Evolutionary conservation across 495 filamentous ascomycete genomes (phyloP).

Genomic region (Margaritispora aquatica): DNA sequence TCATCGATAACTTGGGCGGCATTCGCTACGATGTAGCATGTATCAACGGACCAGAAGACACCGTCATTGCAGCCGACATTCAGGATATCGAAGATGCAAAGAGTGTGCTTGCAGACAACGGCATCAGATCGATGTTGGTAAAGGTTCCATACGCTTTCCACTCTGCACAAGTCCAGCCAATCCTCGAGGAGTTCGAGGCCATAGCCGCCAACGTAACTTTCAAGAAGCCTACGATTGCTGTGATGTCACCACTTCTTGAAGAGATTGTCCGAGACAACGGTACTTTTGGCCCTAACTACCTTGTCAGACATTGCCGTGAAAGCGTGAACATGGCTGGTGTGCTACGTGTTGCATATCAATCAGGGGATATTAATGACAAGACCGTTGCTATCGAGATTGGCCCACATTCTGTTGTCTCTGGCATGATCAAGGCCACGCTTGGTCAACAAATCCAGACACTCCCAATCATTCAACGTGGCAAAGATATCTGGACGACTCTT

Average conservation of each 20-base stretch:
- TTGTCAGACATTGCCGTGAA: conserved; percentile 59
- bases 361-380: conserved; percentile 41
- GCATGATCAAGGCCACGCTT: conserved; percentile 62
- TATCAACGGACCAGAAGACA: conserved; percentile 53
- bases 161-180: conserved; percentile 69
- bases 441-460: conserved; percentile 48
- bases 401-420: conserved; percentile 58
- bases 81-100: conserved; percentile 50
- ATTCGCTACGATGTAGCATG: conserved; percentile 43
- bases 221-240: conserved; percentile 52
- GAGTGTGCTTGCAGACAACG: conserved; percentile 47
- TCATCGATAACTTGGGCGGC: conserved; percentile 29
- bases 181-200: conserved; percentile 56
- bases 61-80: conserved; percentile 48
- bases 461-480: conserved; percentile 41
- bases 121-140: conserved; percentile 59
- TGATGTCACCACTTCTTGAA: conserved; percentile 62
- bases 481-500: conserved; percentile 58
- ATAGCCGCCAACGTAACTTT: conserved; percentile 51
- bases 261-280: conserved; percentile 50
- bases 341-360: conserved; percentile 44
- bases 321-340: conserved; percentile 65
- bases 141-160: conserved; percentile 79
- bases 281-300: conserved; percentile 51
- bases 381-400: conserved; percentile 62